Evolutionary conservation across 1,284 basidiomycete genomes (phyloP), one percentile per base, ranked within the genome.

Genomic region (Malassezia equina): DNA sequence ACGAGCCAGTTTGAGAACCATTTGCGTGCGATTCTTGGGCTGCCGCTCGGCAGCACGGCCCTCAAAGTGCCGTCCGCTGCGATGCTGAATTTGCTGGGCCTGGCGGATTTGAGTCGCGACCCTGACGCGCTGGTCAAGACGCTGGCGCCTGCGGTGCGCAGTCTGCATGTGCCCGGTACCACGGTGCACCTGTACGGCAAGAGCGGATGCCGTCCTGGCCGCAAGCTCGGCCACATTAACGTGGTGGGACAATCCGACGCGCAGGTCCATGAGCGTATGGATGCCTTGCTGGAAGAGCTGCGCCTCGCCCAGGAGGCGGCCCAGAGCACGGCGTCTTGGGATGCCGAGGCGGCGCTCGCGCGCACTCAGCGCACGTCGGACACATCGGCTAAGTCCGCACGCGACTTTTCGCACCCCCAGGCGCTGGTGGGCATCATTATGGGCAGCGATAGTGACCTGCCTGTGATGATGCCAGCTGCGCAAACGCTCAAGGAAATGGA

Each of bases 141-240:
- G 25, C 50, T 69, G 24, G 68, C 67, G 7, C 67, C 69, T 17
- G 71, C 63, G 0, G 63, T 66, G 9, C 61, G 58, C 41, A 70
- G 69, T 33, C 60, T 74, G 33, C 69, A 78, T 4, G 78, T 86
- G 7, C 83, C 86, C 0, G 93, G 94, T 3, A 84, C 88, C 0
- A 81, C 82, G 3, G 81, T 87, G 3, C 93, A 98, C 70, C 80
- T 96, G 3, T 98, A 98, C 75, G 94, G 93, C 40, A 99, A 99
- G 77, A 78, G 82, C 7, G 88, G 88, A 59, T 89, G 84, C 69
- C 81, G 91, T 41, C 85, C 84, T 64, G 93, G 91, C 11, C 80
- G 93, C 52, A 99, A 99, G 78, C 95, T 98, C 90, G 93, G 93
- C 0, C 94, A 98, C 75, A 84, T 96, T 71, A 98, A 91, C 24